phyloP scores from a whole-genome alignment of 805 yeast species.

The Candida rishiriensis region DNA sequence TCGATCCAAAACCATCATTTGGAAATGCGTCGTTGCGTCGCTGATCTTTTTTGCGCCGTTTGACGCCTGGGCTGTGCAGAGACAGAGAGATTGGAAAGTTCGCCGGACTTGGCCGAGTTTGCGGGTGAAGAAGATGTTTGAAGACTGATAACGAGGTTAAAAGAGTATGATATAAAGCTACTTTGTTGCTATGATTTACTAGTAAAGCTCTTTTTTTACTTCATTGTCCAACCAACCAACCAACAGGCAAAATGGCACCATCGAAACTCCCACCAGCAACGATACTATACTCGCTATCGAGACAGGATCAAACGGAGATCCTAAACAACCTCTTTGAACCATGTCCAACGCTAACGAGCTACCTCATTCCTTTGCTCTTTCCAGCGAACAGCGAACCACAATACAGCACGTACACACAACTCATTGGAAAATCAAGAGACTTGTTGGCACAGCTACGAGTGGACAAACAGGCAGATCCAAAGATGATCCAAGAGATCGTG shows the following conservation, averaged over 20 bases:
- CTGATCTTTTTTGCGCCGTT: too few species aligned
- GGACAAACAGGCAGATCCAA: not conserved
- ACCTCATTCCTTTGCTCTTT: slow-evolving; percentile 29
- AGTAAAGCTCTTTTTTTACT: too few species aligned
- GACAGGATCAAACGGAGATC: slow-evolving; percentile 32
- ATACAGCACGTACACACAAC: not conserved
- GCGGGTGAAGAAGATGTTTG: too few species aligned
- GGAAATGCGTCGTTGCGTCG: too few species aligned
- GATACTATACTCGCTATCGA: slow-evolving; percentile 17
- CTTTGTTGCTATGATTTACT: too few species aligned
- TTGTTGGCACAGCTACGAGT: not conserved
- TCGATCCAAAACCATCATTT: not conserved
- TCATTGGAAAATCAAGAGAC: slow-evolving; percentile 4
- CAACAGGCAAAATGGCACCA: not conserved
- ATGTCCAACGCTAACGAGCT: slow-evolving; percentile 43
- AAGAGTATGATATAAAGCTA: too few species aligned
- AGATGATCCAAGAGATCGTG: slow-evolving; percentile 45
- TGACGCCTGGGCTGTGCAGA: too few species aligned
- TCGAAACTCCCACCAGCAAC: slow-evolving; percentile 27
- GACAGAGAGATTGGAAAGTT: too few species aligned
- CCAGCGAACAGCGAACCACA: not conserved
- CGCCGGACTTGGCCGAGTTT: too few species aligned
- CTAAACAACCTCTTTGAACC: slow-evolving; percentile 63
- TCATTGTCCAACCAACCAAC: too few species aligned
- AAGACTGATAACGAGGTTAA: too few species aligned